Evolutionary conservation across 345 rosid species (phyloP).

Genomic region (Rhizophora apiculata): DNA sequence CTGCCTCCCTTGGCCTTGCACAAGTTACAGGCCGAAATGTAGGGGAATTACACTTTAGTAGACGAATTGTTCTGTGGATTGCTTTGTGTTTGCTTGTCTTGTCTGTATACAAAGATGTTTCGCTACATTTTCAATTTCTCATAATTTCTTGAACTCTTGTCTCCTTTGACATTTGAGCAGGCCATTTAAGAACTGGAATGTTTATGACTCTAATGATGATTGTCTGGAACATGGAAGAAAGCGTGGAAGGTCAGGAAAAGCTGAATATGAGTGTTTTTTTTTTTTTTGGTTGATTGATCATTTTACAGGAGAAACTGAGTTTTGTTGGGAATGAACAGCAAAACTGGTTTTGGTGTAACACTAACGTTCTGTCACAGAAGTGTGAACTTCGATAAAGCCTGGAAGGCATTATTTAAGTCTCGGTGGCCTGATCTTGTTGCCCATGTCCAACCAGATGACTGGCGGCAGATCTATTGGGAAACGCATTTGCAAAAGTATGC

Average conservation of each 20-base stretch:
- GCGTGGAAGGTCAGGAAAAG: constrained; percentile 49
- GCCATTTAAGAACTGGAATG: constrained; percentile 48
- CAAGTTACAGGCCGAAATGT: constrained; percentile 59
- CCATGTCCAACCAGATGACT: constrained; percentile 37
- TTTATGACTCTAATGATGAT: constrained; percentile 37
- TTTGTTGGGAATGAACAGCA: too few relatives aligned
- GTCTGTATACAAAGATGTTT: neutral
- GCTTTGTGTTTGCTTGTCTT: too few relatives aligned
- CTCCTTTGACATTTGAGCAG: constrained; percentile 34
- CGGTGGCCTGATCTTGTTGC: constrained; percentile 59
- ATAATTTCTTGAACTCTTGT: neutral
- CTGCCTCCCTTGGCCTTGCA: constrained; percentile 71
- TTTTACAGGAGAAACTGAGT: too few relatives aligned
- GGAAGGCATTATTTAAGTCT: constrained; percentile 57
- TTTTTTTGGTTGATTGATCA: neutral
- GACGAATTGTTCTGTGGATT: too few relatives aligned
- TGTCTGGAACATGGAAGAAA: constrained; percentile 47
- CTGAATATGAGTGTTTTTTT: neutral
- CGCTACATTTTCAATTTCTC: neutral
- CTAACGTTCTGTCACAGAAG: constrained; percentile 34
- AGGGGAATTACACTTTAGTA: constrained; percentile 4
- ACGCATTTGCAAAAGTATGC: constrained; percentile 70
- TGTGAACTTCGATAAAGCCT: constrained; percentile 43
- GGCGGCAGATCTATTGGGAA: constrained; percentile 84
- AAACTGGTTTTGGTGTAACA: neutral